Evolutionary conservation across 805 yeast genomes (phyloP), one percentile per base, ranked within the genome.

Genomic region (Lipomyces anomalus): DNA sequence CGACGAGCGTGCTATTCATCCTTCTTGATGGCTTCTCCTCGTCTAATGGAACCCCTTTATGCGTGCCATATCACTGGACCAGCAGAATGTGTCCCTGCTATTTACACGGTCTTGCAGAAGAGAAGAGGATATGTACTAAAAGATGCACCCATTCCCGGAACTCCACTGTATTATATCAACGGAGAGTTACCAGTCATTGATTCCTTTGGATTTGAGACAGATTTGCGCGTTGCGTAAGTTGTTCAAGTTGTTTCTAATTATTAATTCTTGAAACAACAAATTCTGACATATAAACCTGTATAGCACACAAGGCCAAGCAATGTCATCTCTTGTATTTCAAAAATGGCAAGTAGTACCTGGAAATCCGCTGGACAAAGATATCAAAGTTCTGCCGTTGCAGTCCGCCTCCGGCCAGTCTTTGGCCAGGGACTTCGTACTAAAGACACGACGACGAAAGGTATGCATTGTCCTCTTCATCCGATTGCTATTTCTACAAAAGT

Each of bases 161-260:
- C 97, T 0, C 83, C 77, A 9, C 64, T 90, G 6, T 77, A 71
- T 56, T 72, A 68, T 47, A 67, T 87, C 0, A 66, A 66, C 33
- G 95, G 89, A 0, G 65, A 63, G 24, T 67, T 92, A 0, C 98
- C 98, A 0, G 92, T 85, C 1, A 84, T 92, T 38, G 98, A 92
- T 53, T 82, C 96, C 1, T 69, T 82, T 43, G 98, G 97, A 0
- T 71, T 92, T 38, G 96, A 86, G 59, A 79, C 95, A 0, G 98
- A 92, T 61, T 66, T 92, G 26, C 66, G 95, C 51, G 63, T 86
- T 9, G 75, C 80, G n/a, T n/a, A n/a, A n/a, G n/a, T n/a, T n/a
- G n/a, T n/a, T n/a, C n/a, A n/a, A n/a, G n/a, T n/a, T n/a, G n/a
- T n/a, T n/a, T n/a, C n/a, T n/a, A n/a, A n/a, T n/a, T n/a, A n/a